A percentile compares a stretch with the other conserved stretches of the same genome.
These are phyloP conservation scores for Dianthus caryophyllus DNA, from an alignment of 148 eudicot species.

Conservation along the genomic window DNA sequence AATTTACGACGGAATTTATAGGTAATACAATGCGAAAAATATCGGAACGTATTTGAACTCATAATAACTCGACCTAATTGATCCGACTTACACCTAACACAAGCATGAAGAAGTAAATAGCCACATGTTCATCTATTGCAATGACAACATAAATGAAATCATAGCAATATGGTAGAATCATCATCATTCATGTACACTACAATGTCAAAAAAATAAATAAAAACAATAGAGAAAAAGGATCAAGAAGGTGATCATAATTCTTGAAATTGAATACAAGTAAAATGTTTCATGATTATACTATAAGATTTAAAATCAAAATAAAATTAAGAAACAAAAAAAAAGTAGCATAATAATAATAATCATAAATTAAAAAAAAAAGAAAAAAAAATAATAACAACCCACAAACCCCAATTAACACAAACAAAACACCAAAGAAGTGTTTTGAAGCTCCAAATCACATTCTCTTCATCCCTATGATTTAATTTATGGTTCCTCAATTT, in stretches of 20 bases:
- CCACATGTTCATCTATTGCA: too few species aligned
- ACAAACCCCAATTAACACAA: constrained; percentile 36
- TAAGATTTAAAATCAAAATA: constrained; percentile 30
- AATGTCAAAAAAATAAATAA: too few species aligned
- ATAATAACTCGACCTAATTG: too few species aligned
- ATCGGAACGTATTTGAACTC: too few species aligned
- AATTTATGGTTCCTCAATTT: constrained; percentile 33
- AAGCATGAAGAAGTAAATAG: too few species aligned
- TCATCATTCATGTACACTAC: too few species aligned
- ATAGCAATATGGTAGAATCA: too few species aligned
- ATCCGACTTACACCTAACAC: too few species aligned
- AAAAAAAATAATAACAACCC: constrained; percentile 36
- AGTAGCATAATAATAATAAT: constrained; percentile 23
- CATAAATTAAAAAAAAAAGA: constrained; percentile 12
- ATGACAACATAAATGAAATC: too few species aligned
- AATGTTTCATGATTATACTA: constrained; percentile 49
- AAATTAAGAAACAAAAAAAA: constrained; percentile 14
- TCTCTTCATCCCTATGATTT: constrained; percentile 14
- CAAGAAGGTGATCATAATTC: constrained; percentile 23
- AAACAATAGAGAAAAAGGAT: not conserved
- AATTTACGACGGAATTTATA: too few species aligned
- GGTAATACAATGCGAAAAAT: too few species aligned
- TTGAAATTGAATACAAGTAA: constrained; percentile 43
- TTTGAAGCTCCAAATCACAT: constrained; percentile 26
- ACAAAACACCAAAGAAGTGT: constrained; percentile 35